These are phyloP conservation scores for Glarea lozoyensis DNA, from an alignment of 495 filamentous ascomycete genomes.

Conservation along the genomic window DNA sequence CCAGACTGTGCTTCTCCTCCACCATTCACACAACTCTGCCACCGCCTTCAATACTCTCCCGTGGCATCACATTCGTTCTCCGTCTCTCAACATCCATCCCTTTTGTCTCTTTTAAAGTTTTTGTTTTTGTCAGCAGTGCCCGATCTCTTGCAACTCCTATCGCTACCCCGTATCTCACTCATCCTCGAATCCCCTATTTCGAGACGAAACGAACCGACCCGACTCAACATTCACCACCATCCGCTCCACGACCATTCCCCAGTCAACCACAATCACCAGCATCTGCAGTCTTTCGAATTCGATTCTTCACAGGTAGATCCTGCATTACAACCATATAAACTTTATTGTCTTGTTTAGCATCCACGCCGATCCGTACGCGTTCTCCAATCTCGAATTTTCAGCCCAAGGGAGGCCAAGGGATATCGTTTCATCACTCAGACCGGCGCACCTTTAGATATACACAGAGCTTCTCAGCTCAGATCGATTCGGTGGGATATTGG, in stretches of 20 bases:
- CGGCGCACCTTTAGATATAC: slow-evolving; percentile 1
- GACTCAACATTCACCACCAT: background rate
- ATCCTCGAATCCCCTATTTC: background rate
- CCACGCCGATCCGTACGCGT: too few species aligned
- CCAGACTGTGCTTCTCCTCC: background rate
- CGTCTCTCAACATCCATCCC: background rate
- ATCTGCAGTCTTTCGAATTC: too few species aligned
- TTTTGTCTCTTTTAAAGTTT: too few species aligned
- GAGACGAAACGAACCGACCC: background rate
- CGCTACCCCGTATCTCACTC: background rate
- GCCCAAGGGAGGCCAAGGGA: too few species aligned
- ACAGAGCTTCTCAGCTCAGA: background rate
- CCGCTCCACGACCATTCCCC: background rate
- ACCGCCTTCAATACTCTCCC: background rate
- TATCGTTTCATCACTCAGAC: too few species aligned
- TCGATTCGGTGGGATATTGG: background rate
- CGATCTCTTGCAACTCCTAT: background rate
- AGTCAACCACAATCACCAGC: too few species aligned
- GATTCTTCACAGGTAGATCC: slow-evolving; percentile 20
- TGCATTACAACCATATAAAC: too few species aligned
- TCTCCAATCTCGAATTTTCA: too few species aligned
- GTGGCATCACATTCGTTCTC: background rate
- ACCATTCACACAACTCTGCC: background rate
- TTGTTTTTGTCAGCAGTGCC: background rate
- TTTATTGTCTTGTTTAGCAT: too few species aligned